These are phyloP conservation scores for Pterocarpus santalinus DNA, from an alignment of 306 rosid species.

Conservation along the genomic window DNA sequence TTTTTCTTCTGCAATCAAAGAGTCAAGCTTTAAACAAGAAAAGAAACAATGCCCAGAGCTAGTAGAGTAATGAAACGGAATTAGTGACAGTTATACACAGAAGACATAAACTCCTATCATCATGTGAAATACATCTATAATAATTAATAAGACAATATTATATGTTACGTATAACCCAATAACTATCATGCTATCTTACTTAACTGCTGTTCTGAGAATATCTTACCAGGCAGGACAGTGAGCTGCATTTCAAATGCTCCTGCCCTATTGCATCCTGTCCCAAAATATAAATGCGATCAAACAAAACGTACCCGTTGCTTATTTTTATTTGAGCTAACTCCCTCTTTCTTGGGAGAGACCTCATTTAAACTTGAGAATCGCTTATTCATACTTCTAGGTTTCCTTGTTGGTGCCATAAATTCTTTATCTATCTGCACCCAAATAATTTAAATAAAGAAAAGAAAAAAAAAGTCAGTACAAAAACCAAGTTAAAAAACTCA, in stretches of 20 bases:
- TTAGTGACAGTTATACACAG: background rate
- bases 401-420: conserved; percentile 76
- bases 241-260: background rate
- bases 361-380: conserved; percentile 57
- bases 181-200: background rate
- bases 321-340: conserved; percentile 54
- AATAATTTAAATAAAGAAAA: background rate
- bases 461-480: background rate
- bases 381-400: conserved; percentile 58
- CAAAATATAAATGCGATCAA: conserved; percentile 22
- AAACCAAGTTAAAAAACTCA: background rate
- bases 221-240: conserved; percentile 2
- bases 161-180: conserved; percentile 11
- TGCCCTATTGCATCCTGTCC: background rate
- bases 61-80: conserved; percentile 22
- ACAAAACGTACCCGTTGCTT: conserved; percentile 59
- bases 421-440: conserved; percentile 44
- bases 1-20: conserved; percentile 69
- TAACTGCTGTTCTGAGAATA: background rate
- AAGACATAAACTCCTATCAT: background rate
- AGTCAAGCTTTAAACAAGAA: conserved; percentile 11
- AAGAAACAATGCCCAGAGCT: conserved; percentile 29
- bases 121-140: background rate
- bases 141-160: background rate
- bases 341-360: conserved; percentile 63